Percentiles rank a stretch among this genome's conserved stretches.
Evolutionary conservation across 768 basidiomycete species (phyloP).

Genomic region (Russula sp.): DNA sequence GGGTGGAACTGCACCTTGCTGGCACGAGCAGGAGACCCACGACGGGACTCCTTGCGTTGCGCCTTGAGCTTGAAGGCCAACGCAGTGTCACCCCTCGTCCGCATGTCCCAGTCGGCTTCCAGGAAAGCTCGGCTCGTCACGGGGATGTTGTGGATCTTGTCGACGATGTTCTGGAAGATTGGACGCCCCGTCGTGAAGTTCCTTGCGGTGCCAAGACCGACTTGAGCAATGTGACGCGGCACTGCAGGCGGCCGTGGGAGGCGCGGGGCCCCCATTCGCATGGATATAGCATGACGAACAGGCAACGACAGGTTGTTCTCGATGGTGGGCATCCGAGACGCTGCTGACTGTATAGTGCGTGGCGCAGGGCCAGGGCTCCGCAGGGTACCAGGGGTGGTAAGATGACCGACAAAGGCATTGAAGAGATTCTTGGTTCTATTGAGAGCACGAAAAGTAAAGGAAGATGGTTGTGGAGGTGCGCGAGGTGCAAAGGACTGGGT

Average conservation of each 20-base stretch:
- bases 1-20: constrained; percentile 24
- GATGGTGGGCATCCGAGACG: constrained; percentile 35
- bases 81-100: constrained; percentile 41
- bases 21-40: constrained; percentile 28
- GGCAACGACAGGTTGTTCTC: constrained; percentile 53
- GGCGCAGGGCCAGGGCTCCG: constrained; percentile 31
- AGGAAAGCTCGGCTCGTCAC: constrained; percentile 67
- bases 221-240: constrained; percentile 49
- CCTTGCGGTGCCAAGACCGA: constrained; percentile 71
- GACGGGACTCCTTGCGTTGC: constrained; percentile 23
- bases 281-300: constrained; percentile 45
- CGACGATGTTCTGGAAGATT: constrained; percentile 71
- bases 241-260: constrained; percentile 52
- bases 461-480: constrained; percentile 29
- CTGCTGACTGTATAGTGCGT: constrained; percentile 29
- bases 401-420: constrained; percentile 48
- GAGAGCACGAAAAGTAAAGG: constrained; percentile 39
- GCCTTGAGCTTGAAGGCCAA: constrained; percentile 27
- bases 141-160: constrained; percentile 62
- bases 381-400: constrained; percentile 49
- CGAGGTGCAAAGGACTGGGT: constrained; percentile 37
- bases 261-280: constrained; percentile 41
- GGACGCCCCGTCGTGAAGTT: constrained; percentile 70
- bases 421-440: constrained; percentile 50
- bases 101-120: constrained; percentile 66